Base-by-base conservation (phyloP, 352 stramenopile genomes). In the Phytopythium aichiense region DNA sequence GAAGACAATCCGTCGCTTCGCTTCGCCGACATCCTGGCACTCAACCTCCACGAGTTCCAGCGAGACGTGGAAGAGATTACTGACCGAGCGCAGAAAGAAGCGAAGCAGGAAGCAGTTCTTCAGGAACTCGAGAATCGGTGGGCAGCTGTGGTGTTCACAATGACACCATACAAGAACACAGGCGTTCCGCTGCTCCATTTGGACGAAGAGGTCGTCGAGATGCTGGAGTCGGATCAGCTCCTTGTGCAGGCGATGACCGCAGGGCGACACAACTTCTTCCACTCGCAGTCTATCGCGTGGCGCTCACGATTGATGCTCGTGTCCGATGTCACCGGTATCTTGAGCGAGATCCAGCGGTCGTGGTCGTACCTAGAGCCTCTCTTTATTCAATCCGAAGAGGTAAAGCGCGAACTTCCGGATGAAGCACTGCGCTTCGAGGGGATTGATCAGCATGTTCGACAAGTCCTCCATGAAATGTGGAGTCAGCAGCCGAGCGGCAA, bases 291-390 rank as follows among this genome's bases (percentile, higher is more conserved):
- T 9, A 66, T 90, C 42, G 46, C 51, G 7, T 94, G 83, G 84
- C 66, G 73, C 18, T 67, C 56, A 11, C 85, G 73, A 40, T 70
- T 92, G 4, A 75, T 79, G 56, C 66, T 89, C n/a, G 74, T 96
- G 20, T 81, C 82, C 6, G 95, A 99, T 66, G 87, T 96, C 7
- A 94, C 79, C 65, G 71, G 37, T 53, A 63, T 94, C n/a, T 65
- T 98, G 28, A 82, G 81, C 33, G 94, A 98, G 54, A 98, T 99
- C 63, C 94, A 98, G 72, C 87, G 92, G 13, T 94, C 91, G 16
- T 98, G 95, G 95, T 96, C 84, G 20, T 98, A 98, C 65, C 66
- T 98, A 5, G 95, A 98, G 65, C 94, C 95, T 16, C 76, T 98
- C 2, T 98, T 98, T 59, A 96, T 98, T 60, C 65, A 79, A 4